These are phyloP conservation scores for Neonectria neomacrospora DNA, from an alignment of 2,329 filamentous ascomycete species.

Conservation along the genomic window DNA sequence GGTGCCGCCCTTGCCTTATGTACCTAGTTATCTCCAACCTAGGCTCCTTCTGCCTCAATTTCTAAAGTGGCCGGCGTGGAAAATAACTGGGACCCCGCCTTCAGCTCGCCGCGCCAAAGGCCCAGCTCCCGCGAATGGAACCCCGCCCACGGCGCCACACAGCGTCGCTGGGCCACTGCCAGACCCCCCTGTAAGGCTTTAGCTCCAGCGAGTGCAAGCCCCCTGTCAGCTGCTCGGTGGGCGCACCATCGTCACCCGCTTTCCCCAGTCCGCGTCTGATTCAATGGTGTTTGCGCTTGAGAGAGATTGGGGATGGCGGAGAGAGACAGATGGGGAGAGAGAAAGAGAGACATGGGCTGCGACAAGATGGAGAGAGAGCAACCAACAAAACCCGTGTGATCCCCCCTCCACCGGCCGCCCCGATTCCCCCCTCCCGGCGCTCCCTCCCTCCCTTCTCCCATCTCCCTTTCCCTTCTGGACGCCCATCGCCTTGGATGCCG, in stretches of 20 bases:
- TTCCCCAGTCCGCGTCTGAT: background rate
- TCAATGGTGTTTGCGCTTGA: background rate
- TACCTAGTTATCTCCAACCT: too few relatives aligned
- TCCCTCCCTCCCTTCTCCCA: background rate
- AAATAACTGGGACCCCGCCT: constrained; percentile 20
- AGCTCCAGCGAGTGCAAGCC: background rate
- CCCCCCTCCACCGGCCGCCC: constrained; percentile 17
- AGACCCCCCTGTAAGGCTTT: background rate
- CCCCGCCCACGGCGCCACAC: constrained; percentile 24
- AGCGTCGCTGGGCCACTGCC: background rate
- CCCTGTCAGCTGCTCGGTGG: background rate
- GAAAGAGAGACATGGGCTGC: constrained; percentile 16
- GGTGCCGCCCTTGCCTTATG: too few relatives aligned
- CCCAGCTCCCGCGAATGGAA: constrained; percentile 29
- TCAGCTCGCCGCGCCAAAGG: constrained; percentile 40
- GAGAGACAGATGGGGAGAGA: background rate
- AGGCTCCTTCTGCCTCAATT: too few relatives aligned
- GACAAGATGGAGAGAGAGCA: constrained; percentile 16
- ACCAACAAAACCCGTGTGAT: constrained; percentile 35
- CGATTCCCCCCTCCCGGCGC: background rate
- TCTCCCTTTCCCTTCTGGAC: background rate
- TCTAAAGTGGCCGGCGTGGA: too few relatives aligned
- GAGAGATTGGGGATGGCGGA: background rate
- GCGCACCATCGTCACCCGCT: background rate
- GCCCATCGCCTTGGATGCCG: background rate